phyloP scores from a whole-genome alignment of 1,284 basidiomycete genomes.

The Tranzscheliella williamsii region DNA sequence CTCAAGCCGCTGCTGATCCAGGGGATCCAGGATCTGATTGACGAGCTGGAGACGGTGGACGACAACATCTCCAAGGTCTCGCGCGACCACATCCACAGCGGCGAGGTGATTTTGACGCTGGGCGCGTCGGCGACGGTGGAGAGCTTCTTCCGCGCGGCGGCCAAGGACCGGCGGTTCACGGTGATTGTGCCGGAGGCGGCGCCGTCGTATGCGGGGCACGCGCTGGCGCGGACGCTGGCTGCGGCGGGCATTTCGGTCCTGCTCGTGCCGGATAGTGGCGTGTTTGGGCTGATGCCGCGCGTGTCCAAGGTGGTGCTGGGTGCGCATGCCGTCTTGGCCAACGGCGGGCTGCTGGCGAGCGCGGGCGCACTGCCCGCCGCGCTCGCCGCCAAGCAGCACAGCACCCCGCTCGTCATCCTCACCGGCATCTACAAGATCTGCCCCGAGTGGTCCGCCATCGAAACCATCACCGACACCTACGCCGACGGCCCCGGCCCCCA shows the following conservation, averaged over 20 bases:
- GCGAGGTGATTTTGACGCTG: conserved; percentile 93
- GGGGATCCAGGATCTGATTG: conserved; percentile 73
- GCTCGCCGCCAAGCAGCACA: conserved; percentile 86
- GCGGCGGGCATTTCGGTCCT: conserved; percentile 88
- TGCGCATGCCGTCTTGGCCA: conserved; percentile 89
- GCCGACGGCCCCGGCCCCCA: conserved; percentile 15
- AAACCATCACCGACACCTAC: conserved; percentile 6
- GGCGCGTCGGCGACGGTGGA: conserved; percentile 95
- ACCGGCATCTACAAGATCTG: conserved; percentile 95
- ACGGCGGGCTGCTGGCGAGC: conserved; percentile 89
- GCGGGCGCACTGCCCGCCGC: conserved; percentile 82
- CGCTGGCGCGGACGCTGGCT: conserved; percentile 72
- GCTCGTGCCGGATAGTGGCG: conserved; percentile 90
- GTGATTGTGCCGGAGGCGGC: conserved; percentile 94
- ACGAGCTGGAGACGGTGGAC: conserved; percentile 93
- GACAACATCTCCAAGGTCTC: conserved; percentile 92
- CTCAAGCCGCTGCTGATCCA: conserved; percentile 63
- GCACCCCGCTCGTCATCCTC: conserved; percentile 89
- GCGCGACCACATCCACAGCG: conserved; percentile 93
- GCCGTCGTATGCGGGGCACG: conserved; percentile 84
- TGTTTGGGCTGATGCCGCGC: conserved; percentile 93
- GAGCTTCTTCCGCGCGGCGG: conserved; percentile 85
- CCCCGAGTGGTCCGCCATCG: conserved; percentile 79
- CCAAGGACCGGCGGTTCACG: conserved; percentile 87
- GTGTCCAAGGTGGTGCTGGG: conserved; percentile 95